phyloP scores from a whole-genome alignment of 805 yeast species.

The Candida golubevii region DNA sequence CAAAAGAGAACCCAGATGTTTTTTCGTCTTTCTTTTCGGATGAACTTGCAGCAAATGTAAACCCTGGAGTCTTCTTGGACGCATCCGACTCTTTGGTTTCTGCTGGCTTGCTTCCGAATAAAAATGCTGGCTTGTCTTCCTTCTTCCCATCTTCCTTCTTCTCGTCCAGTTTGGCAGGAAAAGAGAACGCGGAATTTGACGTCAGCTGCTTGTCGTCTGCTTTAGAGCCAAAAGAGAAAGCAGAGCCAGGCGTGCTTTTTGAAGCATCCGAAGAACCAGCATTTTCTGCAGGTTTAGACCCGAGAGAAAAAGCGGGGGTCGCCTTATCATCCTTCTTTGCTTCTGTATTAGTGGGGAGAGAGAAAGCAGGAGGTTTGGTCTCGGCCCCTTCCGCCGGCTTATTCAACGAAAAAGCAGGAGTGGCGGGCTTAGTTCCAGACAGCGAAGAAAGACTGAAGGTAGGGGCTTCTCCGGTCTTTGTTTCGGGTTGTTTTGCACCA shows the following conservation, averaged over 20 bases:
- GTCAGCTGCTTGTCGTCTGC: not conserved
- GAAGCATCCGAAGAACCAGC: constrained; percentile 1
- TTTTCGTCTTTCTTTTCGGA: constrained; percentile 15
- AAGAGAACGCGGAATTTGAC: constrained; percentile 14
- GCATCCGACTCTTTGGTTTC: constrained; percentile 13
- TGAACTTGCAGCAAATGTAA: constrained; percentile 24
- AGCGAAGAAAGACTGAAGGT: constrained; percentile 23
- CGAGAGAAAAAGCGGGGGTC: constrained; percentile 19
- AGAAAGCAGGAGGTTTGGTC: constrained; percentile 12
- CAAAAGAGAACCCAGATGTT: constrained; percentile 18
- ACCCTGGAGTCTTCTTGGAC: constrained; percentile 4
- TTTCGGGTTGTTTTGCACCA: constrained; percentile 19
- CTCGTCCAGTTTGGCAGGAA: constrained; percentile 23
- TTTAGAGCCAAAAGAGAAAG: constrained; percentile 23
- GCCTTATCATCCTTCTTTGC: constrained; percentile 16
- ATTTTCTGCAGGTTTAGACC: constrained; percentile 22
- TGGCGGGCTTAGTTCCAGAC: constrained; percentile 3
- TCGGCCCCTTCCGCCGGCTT: constrained; percentile 19
- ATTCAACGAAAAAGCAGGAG: constrained; percentile 21
- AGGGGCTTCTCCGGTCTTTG: constrained; percentile 6
- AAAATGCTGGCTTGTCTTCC: constrained; percentile 12
- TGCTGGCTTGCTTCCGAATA: constrained; percentile 22
- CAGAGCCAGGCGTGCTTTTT: constrained; percentile 2
- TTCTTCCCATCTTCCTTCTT: constrained; percentile 13
- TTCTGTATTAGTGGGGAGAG: constrained; percentile 22